Percentiles rank a stretch among this genome's conserved stretches.
Evolutionary conservation across 2,329 filamentous ascomycete species (phyloP).

Genomic region (Cercospora zeae-maydis): DNA sequence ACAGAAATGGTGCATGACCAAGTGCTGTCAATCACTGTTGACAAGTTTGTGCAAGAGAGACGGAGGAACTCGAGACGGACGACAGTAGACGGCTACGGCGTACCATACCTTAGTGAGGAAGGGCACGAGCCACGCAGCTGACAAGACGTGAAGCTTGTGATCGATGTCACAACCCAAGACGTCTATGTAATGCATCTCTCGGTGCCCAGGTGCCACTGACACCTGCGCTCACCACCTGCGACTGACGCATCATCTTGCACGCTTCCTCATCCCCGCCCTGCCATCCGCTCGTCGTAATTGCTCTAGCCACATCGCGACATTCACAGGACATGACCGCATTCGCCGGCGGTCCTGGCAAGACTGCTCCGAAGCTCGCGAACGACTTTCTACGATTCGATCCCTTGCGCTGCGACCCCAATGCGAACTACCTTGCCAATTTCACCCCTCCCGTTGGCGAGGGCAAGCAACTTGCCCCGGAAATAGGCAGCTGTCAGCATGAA

Average conservation of each 20-base stretch:
- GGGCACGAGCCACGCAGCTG: background rate
- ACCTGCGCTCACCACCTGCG: background rate
- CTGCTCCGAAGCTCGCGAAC: slow-evolving; percentile 49
- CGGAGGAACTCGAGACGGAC: background rate
- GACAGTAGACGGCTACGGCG: background rate
- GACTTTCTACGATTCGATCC: slow-evolving; percentile 54
- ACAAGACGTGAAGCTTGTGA: slow-evolving; percentile 1
- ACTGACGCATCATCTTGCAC: background rate
- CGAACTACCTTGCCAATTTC: slow-evolving; percentile 53
- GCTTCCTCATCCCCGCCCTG: background rate
- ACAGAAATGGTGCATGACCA: too few species aligned
- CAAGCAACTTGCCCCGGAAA: slow-evolving; percentile 35
- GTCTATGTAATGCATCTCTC: slow-evolving; percentile 6
- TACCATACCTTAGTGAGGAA: background rate
- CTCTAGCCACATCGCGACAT: slow-evolving; percentile 1
- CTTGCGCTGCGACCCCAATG: slow-evolving; percentile 38
- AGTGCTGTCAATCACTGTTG: too few species aligned
- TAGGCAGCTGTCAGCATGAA: slow-evolving; percentile 55
- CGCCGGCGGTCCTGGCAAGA: slow-evolving; percentile 42
- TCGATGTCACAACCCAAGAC: background rate
- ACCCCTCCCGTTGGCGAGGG: slow-evolving; percentile 51
- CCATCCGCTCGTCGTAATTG: background rate
- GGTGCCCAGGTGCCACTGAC: slow-evolving; percentile 6
- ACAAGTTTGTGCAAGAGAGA: background rate
- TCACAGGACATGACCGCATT: slow-evolving; percentile 17